These are phyloP conservation scores for Cyberlindnera japonica DNA, from an alignment of 805 yeast genomes.

Conservation along the genomic window DNA sequence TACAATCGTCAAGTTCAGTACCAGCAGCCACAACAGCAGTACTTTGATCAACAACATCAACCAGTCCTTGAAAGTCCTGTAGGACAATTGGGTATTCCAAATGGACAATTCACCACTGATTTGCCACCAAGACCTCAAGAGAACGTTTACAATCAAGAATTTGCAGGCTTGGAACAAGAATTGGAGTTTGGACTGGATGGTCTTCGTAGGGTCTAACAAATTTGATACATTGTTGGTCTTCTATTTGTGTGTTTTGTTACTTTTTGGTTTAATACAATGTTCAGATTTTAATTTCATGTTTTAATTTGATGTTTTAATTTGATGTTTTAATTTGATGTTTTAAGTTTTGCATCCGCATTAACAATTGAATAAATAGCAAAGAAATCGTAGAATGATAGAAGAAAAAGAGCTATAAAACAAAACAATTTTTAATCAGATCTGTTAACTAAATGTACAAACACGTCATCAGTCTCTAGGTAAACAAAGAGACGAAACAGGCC, in stretches of 20 bases:
- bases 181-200: constrained; percentile 63
- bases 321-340: too few species aligned
- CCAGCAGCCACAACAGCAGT: constrained; percentile 18
- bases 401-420: background rate
- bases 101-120: constrained; percentile 41
- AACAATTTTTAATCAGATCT: constrained; percentile 1
- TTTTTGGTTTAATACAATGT: too few species aligned
- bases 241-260: background rate
- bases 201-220: constrained; percentile 6
- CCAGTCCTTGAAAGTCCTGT: constrained; percentile 26
- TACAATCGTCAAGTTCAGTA: constrained; percentile 8
- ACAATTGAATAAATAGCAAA: background rate
- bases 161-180: constrained; percentile 55
- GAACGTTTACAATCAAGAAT: constrained; percentile 25
- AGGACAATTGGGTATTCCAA: constrained; percentile 45
- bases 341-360: background rate
- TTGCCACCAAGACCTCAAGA: constrained; percentile 65
- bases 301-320: too few species aligned
- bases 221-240: background rate
- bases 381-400: background rate
- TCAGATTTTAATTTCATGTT: constrained; percentile 1
- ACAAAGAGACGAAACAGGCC: background rate
- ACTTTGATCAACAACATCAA: constrained; percentile 10
- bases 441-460: background rate
- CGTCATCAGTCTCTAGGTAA: background rate